phyloP scores from a whole-genome alignment of 148 eudicot genomes.

The Chenopodium suecicum region DNA sequence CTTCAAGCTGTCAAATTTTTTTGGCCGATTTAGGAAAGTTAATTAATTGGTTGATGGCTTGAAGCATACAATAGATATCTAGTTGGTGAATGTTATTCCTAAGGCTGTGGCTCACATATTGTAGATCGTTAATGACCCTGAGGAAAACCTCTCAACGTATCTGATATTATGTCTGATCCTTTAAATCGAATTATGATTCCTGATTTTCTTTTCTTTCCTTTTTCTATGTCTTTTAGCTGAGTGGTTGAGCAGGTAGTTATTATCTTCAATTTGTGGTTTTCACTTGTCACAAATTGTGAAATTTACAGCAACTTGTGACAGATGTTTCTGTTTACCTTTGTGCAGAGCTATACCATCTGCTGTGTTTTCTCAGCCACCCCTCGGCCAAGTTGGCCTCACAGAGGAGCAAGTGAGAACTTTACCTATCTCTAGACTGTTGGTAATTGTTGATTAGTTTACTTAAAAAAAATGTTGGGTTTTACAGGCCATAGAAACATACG shows the following conservation, averaged over 20 bases:
- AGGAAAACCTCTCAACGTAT: neutral
- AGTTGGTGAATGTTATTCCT: too few relatives aligned
- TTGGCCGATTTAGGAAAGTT: neutral
- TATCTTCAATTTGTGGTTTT: conserved; percentile 7
- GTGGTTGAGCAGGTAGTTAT: neutral
- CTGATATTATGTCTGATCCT: neutral
- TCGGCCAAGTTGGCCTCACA: conserved; percentile 87
- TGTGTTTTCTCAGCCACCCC: conserved; percentile 97
- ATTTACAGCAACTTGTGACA: conserved; percentile 12
- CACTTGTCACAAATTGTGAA: neutral
- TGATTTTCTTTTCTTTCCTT: neutral
- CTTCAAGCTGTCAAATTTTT: neutral
- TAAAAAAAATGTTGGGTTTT: conserved; percentile 23
- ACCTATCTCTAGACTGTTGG: neutral
- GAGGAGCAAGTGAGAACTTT: conserved; percentile 75
- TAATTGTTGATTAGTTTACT: neutral
- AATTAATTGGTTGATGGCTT: too few relatives aligned
- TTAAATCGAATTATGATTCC: neutral
- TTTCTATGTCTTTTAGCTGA: neutral
- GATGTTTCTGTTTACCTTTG: conserved; percentile 25
- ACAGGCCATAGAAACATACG: conserved; percentile 75
- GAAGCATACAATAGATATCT: too few relatives aligned
- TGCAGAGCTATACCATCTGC: conserved; percentile 90
- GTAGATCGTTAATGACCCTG: too few relatives aligned
- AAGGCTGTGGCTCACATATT: too few relatives aligned